Evolutionary conservation across 139 green algal genomes (phyloP), one percentile per base, ranked within the genome.

Genomic region (Picochlorum sp.): DNA sequence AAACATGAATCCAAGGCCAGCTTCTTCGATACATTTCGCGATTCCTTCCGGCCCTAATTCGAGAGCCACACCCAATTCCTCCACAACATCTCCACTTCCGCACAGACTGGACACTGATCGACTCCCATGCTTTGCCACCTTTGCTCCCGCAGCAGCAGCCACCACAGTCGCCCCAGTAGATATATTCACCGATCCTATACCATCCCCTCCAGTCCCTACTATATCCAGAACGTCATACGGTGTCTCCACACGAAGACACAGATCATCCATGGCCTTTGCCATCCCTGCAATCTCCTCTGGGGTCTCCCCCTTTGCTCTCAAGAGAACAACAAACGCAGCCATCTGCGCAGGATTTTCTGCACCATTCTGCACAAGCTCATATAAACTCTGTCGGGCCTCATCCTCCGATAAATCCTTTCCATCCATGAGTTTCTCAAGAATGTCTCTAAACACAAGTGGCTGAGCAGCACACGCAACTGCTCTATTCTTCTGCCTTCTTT

Each of bases 141-240:
- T 84, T 4, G 88, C 94, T 6, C 94, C 94, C 15, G 92, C 95
- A 4, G 91, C 92, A 9, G 94, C 94, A 23, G 91, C 90, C 8
- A 99, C 58, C 21, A 99, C 79, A 62, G 76, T 92, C 4, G 94
- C 84, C 5, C 94, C 94, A 1, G 94, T 99, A 37, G 83, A 95
- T 70, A 99, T 99, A 83, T 99, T 99, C 45, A 99, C 91, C 13
- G 87, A 95, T 45, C 93, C 92, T 45, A 96, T 95, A 77, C 86
- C 86, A 73, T 99, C 94, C 11, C 94, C 94, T 24, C 94, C 94
- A 0, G 94, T 99, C 38, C 94, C 94, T 62, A 98, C 94, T 63
- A 99, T 98, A 83, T 99, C 94, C 60, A 99, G 54, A 14, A 84
- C 69, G 55, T 83, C 71, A 31, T 69, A 62, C 1, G 23, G 16